phyloP scores from a whole-genome alignment of 148 eudicot genomes.

The Rhododendron ferrugineum region DNA sequence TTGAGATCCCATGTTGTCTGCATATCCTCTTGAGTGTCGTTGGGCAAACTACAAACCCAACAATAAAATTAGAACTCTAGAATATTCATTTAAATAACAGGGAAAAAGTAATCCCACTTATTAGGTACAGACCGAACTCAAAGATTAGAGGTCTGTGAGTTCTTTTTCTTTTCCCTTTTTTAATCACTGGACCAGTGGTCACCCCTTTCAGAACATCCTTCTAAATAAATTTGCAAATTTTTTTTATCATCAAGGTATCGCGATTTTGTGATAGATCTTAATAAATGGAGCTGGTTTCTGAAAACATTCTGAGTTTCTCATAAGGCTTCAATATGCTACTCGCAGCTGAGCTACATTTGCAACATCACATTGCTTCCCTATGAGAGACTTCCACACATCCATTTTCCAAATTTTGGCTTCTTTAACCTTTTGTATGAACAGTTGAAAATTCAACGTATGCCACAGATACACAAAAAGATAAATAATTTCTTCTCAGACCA shows the following conservation, averaged over 20 bases:
- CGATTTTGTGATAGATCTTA: neutral
- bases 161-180: neutral
- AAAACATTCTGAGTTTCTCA: neutral
- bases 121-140: neutral
- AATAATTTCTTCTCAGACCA: neutral
- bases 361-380: neutral
- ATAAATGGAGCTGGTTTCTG: neutral
- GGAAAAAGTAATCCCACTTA: neutral
- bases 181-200: neutral
- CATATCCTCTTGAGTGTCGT: slow-evolving; percentile 96
- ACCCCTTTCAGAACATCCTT: neutral
- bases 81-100: neutral
- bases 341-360: neutral
- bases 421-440: neutral
- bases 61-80: neutral
- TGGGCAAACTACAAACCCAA: slow-evolving; percentile 69
- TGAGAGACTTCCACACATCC: neutral
- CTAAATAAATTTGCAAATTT: neutral
- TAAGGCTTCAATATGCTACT: neutral
- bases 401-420: neutral
- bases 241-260: neutral
- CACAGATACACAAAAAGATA: neutral
- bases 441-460: neutral
- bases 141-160: neutral
- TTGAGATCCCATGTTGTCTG: slow-evolving; percentile 86